These are phyloP conservation scores for Acanthamoeba divionensis DNA, from an alignment of 208 protist genomes.

Conservation along the genomic window DNA sequence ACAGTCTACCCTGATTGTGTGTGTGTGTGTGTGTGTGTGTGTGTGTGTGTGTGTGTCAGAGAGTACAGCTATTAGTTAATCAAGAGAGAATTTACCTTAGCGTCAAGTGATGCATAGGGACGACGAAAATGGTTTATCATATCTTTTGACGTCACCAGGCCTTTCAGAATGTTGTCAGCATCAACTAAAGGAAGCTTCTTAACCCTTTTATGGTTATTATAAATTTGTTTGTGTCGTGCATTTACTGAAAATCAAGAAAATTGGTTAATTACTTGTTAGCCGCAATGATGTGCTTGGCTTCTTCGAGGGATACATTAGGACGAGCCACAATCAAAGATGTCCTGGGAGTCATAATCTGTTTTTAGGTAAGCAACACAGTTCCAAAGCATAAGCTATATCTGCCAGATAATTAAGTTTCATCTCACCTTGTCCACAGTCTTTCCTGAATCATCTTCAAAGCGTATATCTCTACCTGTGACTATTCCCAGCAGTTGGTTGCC, in stretches of 20 bases:
- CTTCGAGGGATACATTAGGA: conserved; percentile 85
- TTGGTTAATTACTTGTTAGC: conserved; percentile 68
- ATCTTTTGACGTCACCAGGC: conserved; percentile 82
- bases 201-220: conserved; percentile 65
- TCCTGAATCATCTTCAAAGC: no score
- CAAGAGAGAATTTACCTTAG: no score
- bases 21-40: no score
- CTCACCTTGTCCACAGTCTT: no score
- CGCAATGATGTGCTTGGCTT: conserved; percentile 93
- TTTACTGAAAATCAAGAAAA: conserved; percentile 14
- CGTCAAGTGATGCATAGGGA: background rate
- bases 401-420: no score
- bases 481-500: conserved; percentile 94
- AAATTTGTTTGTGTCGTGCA: background rate
- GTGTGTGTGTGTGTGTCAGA: no score
- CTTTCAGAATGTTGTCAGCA: conserved; percentile 87
- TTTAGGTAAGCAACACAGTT: background rate
- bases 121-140: conserved; percentile 58
- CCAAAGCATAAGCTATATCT: background rate
- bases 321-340: conserved; percentile 72
- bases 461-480: conserved; percentile 94
- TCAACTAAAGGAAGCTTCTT: conserved; percentile 96
- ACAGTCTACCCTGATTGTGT: conserved; percentile 9
- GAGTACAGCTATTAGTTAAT: no score
- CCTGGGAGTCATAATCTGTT: conserved; percentile 1